Evolutionary conservation across 129 eudicot species (phyloP).

Genomic region (Tagetes erecta): DNA sequence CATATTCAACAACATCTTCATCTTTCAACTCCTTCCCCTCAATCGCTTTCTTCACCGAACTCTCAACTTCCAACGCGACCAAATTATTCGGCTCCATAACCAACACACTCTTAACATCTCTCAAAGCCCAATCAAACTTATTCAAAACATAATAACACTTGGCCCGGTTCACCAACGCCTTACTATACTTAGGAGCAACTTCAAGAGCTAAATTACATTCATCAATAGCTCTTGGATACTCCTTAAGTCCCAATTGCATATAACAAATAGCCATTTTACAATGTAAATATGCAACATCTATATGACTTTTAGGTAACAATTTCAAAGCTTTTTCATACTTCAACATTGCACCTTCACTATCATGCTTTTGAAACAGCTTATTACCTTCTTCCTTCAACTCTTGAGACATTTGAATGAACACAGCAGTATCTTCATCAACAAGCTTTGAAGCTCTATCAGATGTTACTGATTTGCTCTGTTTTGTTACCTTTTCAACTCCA

Average conservation of each 20-base stretch:
- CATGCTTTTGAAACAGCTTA: constrained; percentile 61
- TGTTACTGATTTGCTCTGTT: constrained; percentile 33
- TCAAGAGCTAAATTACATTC: constrained; percentile 92
- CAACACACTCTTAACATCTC: constrained; percentile 74
- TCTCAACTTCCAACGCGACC: constrained; percentile 61
- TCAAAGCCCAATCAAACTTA: constrained; percentile 71
- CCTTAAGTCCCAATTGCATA: constrained; percentile 84
- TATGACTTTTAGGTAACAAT: constrained; percentile 67
- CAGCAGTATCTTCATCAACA: constrained; percentile 76
- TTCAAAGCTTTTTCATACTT: constrained; percentile 85
- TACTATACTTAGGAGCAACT: constrained; percentile 84
- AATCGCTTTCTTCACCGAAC: constrained; percentile 49
- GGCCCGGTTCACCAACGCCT: constrained; percentile 81
- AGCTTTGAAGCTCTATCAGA: constrained; percentile 57
- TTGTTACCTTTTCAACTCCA: constrained; percentile 43
- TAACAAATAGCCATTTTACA: constrained; percentile 80
- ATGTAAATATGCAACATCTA: constrained; percentile 68
- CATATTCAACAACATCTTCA: constrained; percentile 42
- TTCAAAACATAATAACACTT: constrained; percentile 68
- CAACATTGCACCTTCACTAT: constrained; percentile 80
- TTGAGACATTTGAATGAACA: constrained; percentile 78
- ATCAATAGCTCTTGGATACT: constrained; percentile 79
- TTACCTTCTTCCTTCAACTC: constrained; percentile 86
- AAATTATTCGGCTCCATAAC: constrained; percentile 76
- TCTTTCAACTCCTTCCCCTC: constrained; percentile 49